Evolutionary conservation across 306 rosid genomes (phyloP).

Genomic region (Vigna angularis): DNA sequence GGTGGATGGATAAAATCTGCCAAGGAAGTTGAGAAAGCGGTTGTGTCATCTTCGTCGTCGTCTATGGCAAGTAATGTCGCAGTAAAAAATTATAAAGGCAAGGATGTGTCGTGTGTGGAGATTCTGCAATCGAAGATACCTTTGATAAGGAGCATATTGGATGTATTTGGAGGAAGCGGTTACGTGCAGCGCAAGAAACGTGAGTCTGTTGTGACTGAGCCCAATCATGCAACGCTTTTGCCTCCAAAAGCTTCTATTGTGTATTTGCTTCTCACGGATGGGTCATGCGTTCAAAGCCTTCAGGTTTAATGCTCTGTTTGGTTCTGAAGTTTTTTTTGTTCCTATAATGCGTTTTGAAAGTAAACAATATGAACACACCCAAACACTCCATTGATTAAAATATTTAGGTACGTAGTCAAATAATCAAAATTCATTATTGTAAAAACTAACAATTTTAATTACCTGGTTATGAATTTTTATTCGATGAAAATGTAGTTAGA

Average conservation of each 20-base stretch:
- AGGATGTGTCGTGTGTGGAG: slow-evolving; percentile 70
- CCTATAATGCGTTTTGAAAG: background rate
- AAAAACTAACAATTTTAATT: no score
- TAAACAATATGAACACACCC: background rate
- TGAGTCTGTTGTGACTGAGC: slow-evolving; percentile 30
- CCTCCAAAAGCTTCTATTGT: slow-evolving; percentile 54
- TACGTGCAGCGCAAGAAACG: slow-evolving; percentile 46
- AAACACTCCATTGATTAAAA: background rate
- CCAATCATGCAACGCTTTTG: slow-evolving; percentile 37
- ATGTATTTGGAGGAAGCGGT: slow-evolving; percentile 55
- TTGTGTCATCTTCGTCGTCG: background rate
- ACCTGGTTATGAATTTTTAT: no score
- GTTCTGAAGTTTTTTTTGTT: background rate
- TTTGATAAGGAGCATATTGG: slow-evolving; percentile 60
- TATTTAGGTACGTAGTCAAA: no score
- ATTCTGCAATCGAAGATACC: slow-evolving; percentile 80
- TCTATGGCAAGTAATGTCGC: background rate
- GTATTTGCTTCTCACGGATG: slow-evolving; percentile 71
- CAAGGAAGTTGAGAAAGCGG: slow-evolving; percentile 54
- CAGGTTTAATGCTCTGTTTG: slow-evolving; percentile 56
- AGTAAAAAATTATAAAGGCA: background rate
- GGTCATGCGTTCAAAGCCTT: slow-evolving; percentile 77
- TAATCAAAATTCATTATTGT: no score
- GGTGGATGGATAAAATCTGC: slow-evolving; percentile 97
- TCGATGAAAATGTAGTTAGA: no score